phyloP scores from a whole-genome alignment of 2,329 filamentous ascomycete species.

The Beauveria sp. region DNA sequence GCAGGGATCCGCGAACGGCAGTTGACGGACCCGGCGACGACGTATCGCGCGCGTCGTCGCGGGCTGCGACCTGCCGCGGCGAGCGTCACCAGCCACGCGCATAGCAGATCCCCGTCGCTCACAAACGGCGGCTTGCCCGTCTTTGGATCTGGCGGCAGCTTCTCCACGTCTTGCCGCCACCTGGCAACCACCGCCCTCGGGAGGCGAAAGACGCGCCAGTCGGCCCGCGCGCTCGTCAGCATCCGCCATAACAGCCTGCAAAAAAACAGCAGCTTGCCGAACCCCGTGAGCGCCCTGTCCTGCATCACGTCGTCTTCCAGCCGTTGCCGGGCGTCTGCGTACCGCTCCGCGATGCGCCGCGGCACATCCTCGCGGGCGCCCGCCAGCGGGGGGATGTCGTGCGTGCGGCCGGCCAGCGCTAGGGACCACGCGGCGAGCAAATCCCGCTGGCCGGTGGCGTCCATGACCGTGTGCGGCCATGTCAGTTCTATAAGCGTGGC shows the following conservation, averaged over 20 bases:
- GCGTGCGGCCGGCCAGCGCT: slow-evolving; percentile 33
- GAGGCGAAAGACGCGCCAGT: background rate
- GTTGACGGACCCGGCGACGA: slow-evolving; percentile 18
- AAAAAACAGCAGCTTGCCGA: background rate
- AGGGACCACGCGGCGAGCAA: slow-evolving; percentile 37
- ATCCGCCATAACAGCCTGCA: background rate
- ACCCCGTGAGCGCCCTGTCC: background rate
- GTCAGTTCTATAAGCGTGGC: slow-evolving; percentile 37
- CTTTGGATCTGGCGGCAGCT: slow-evolving; percentile 18
- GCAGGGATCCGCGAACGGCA: slow-evolving; percentile 7
- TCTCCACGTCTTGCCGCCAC: background rate
- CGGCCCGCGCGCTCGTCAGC: background rate
- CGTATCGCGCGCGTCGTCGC: slow-evolving; percentile 13
- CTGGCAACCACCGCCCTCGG: background rate
- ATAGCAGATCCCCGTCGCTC: slow-evolving; percentile 36
- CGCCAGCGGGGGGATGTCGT: slow-evolving; percentile 27
- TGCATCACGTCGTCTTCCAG: background rate
- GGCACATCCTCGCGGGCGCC: background rate
- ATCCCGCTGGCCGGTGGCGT: slow-evolving; percentile 33
- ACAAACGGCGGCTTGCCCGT: slow-evolving; percentile 25
- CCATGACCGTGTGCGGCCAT: slow-evolving; percentile 38
- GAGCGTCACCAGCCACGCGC: slow-evolving; percentile 28
- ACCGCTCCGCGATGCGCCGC: background rate
- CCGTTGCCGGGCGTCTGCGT: background rate
- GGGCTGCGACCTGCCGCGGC: slow-evolving; percentile 5